Evolutionary conservation across 2,329 filamentous ascomycete genomes (phyloP), one percentile per base, ranked within the genome.

Genomic region (Ophiostoma fasciatum): DNA sequence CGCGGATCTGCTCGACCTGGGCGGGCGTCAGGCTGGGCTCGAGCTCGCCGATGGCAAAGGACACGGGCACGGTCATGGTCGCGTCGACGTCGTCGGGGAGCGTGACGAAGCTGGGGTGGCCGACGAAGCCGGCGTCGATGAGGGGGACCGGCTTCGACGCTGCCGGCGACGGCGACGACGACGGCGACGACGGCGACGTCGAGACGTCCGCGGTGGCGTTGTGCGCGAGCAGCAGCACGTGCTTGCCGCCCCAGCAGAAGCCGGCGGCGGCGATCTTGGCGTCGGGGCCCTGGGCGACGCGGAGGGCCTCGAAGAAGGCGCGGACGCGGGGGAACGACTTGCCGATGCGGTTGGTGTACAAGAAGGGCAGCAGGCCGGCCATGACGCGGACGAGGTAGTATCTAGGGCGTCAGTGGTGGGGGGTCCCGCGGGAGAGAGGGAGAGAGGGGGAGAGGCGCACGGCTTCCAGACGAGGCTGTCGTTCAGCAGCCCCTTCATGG

Each of bases 221-320:
- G 41, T 60, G 57, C 10, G 61, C 56, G 4, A 76, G 59, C n/a
- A 61, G 49, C 8, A 71, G 48, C 3, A 60, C 53, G 44, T 74
- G 63, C 42, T 68, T 66, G 18, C 69, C 74, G 18, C 73, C 73
- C 72, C 72, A 78, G 57, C 71, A 77, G 54, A 73, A 77, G 1
- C 73, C 74, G 0, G 67, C 67, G 0, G 60, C 65, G 17, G 63
- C 70, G 31, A 76, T 52, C 13, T 53, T 50, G 39, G 37, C 28
- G 46, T 33, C 27, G 5, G 42, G 39, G 10, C 51, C 51, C 27
- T 52, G 49, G 20, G 53, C 50, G 27, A 51, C 45, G 27, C 52
- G 60, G 4, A 64, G 42, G 5, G 50, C 45, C 36, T 54, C 46
- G 28, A 64, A 54, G 46, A 58, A 63, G 26, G 42, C 45, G 27